Percentiles rank a stretch among this genome's conserved stretches.
phyloP scores from a whole-genome alignment of 495 filamentous ascomycete genomes.

The Penicillium lividum region DNA sequence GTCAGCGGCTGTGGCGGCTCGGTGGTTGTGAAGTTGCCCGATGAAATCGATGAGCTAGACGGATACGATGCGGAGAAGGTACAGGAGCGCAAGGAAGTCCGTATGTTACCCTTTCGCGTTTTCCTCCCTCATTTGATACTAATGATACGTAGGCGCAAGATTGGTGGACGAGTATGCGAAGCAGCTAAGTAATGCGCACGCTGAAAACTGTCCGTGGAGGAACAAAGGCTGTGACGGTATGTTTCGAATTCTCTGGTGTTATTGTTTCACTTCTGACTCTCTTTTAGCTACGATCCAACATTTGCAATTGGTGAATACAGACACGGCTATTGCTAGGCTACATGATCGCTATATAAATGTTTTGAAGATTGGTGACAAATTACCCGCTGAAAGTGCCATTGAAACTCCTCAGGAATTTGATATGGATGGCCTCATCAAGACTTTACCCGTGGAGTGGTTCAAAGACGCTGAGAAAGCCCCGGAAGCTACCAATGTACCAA shows the following conservation, averaged over 20 bases:
- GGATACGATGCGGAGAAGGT: slow-evolving; percentile 56
- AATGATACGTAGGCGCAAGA: slow-evolving; percentile 39
- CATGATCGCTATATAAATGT: slow-evolving; percentile 62
- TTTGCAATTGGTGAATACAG: slow-evolving; percentile 58
- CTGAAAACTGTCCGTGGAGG: slow-evolving; percentile 84
- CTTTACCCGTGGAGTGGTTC: slow-evolving; percentile 35
- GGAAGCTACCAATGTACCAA: slow-evolving; percentile 12
- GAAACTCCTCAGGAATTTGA: slow-evolving; percentile 46
- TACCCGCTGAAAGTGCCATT: slow-evolving; percentile 50
- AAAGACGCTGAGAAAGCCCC: slow-evolving; percentile 20
- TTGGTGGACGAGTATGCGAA: slow-evolving; percentile 77
- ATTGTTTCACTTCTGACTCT: slow-evolving; percentile 13
- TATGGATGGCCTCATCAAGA: slow-evolving; percentile 33
- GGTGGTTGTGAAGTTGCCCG: slow-evolving; percentile 76
- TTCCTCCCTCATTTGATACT: slow-evolving; percentile 1
- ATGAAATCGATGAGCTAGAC: slow-evolving; percentile 53
- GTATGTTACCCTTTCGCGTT: slow-evolving; percentile 32
- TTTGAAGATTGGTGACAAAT: slow-evolving; percentile 47
- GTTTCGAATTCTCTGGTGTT: slow-evolving; percentile 10
- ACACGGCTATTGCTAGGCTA: slow-evolving; percentile 55
- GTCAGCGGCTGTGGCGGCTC: slow-evolving; percentile 76
- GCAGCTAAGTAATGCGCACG: slow-evolving; percentile 73
- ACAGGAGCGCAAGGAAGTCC: slow-evolving; percentile 63
- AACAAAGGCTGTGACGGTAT: slow-evolving; percentile 80
- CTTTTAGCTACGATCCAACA: slow-evolving; percentile 52